Conservation (phyloP, 345 rosid genomes). For the Euphorbia tirucalli region DNA sequence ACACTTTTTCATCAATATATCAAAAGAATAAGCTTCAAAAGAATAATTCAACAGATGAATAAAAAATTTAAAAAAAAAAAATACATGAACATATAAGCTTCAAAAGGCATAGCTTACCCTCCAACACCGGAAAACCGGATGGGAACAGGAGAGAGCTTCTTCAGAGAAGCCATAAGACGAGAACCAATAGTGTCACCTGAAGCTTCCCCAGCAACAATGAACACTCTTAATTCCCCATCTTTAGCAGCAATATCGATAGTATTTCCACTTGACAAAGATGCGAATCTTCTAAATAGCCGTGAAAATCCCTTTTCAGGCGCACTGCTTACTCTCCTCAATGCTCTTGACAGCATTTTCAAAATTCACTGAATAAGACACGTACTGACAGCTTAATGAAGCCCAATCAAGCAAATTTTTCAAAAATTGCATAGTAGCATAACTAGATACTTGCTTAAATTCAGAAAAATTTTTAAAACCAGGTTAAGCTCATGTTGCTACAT, state of each 20-base stretch:
- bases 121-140: slow-evolving; percentile 85
- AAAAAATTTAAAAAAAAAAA: not conserved
- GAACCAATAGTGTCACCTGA: slow-evolving; percentile 84
- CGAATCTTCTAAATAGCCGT: slow-evolving; percentile 3
- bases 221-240: slow-evolving; percentile 79
- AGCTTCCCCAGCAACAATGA: slow-evolving; percentile 84
- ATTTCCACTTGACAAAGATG: slow-evolving; percentile 39
- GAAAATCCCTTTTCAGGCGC: not conserved
- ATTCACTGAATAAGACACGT: not conserved
- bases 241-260: slow-evolving; percentile 45
- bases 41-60: not conserved
- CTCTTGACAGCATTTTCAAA: slow-evolving; percentile 13
- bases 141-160: slow-evolving; percentile 61
- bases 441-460: no score
- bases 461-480: no score
- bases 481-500: no score
- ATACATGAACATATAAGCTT: not conserved
- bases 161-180: slow-evolving; percentile 81
- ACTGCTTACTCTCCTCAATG: not conserved
- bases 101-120: slow-evolving; percentile 52
- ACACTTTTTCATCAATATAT: not conserved
- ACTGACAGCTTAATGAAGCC: no score
- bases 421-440: no score
- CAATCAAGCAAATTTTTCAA: not conserved
- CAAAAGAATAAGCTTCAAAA: not conserved